These are phyloP conservation scores for Haplosporangium gracile DNA, from an alignment of 192 early-diverging fungal species.

Conservation along the genomic window DNA sequence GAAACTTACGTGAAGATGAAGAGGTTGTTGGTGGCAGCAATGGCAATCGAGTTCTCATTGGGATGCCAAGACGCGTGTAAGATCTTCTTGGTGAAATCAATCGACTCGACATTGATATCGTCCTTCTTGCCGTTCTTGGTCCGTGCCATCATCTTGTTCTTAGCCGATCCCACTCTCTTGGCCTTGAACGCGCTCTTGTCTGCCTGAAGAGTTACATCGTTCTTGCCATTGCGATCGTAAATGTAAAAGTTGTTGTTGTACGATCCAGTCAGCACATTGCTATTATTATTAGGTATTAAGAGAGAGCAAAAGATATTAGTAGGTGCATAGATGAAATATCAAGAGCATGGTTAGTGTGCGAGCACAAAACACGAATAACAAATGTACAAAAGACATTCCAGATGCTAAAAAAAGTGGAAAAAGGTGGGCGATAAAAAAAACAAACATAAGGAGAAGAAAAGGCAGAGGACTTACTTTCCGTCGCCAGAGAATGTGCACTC, in stretches of 20 bases:
- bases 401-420: constrained; percentile 17
- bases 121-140: constrained; percentile 65
- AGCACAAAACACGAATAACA: background rate
- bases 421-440: background rate
- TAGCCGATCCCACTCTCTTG: constrained; percentile 86
- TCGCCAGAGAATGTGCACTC: constrained; percentile 98
- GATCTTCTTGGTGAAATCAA: constrained; percentile 98
- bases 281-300: constrained; percentile 28
- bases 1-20: constrained; percentile 86
- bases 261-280: constrained; percentile 93
- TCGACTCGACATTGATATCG: constrained; percentile 87
- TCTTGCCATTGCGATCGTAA: constrained; percentile 85
- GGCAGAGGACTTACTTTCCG: constrained; percentile 83
- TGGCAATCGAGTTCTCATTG: constrained; percentile 95
- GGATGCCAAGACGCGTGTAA: constrained; percentile 99
- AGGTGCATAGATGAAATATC: background rate
- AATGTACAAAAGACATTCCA: background rate
- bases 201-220: constrained; percentile 92
- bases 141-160: constrained; percentile 74
- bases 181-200: constrained; percentile 99
- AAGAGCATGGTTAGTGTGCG: background rate
- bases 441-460: background rate
- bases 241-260: constrained; percentile 99
- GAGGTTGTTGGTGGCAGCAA: constrained; percentile 99
- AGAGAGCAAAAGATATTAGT: background rate